Base-by-base conservation (phyloP, 768 basidiomycete species). In the Pluteus cervinus region DNA sequence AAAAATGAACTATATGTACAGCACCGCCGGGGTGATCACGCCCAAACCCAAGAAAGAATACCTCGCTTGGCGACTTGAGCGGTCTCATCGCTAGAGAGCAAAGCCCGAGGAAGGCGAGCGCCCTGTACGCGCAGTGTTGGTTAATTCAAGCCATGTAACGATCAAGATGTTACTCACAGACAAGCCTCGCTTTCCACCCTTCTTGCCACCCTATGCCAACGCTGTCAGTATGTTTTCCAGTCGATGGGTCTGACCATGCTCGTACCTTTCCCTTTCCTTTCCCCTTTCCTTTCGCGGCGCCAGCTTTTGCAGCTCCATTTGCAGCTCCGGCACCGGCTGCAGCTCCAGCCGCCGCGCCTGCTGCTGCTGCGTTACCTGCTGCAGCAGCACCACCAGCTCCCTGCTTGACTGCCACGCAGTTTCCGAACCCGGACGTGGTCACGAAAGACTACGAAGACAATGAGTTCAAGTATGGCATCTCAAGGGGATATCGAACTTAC, bases 341-440 rank as follows among this genome's bases (percentile, higher is more conserved):
- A 15, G 40, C 43, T 37, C 29, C 39, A 18, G 41, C 47, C 6
- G 29, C 39, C 4, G 24, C 49, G 10, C 26, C 36, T 29, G 48
- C 30, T 28, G 39, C 35, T 21, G 46, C 37, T 6, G 36, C 46
- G 15, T 20, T 39, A 16, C 37, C 43, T 16, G 44, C 42, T 26
- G 28, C 37, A 37, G 46, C 39, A 24, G 42, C 49, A 33, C 42
- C 42, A 34, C 45, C 48, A 28, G 40, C 52, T 14, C 50, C 52
- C 41, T 65, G 63, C 36, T 69, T 62, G 7, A 76, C 69, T 22
- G 64, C 72, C 8, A 69, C 64, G 40, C 75, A 78, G 51, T 73
- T 76, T 37, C 75, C 75, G 52, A 75, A 76, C 20, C 71, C 68
- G 16, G 61, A 65, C 14, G 67, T 53, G 14, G 72, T 70, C 29